phyloP scores from a whole-genome alignment of 495 filamentous ascomycete genomes.

The Hypoxylon crocopeplum region DNA sequence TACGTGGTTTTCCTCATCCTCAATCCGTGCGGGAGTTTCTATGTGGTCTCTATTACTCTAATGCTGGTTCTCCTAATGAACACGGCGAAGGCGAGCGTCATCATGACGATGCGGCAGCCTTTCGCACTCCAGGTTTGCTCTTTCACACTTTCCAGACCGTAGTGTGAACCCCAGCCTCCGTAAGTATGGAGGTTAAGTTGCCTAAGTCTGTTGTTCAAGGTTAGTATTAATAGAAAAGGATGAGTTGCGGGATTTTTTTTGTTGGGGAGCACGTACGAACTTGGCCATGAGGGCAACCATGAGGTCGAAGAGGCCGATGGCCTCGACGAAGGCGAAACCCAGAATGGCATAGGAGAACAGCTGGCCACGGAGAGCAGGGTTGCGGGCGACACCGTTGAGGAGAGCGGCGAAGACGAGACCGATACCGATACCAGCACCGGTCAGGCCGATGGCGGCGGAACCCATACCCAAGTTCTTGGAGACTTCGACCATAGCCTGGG shows the following conservation, averaged over 20 bases:
- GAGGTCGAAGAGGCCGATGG: constrained; percentile 91
- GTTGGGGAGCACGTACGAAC: constrained; percentile 57
- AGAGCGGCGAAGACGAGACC: constrained; percentile 89
- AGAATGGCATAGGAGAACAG: constrained; percentile 94
- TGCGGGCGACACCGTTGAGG: constrained; percentile 83
- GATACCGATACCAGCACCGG: constrained; percentile 92
- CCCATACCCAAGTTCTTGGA: constrained; percentile 89
- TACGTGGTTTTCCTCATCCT: constrained; percentile 19
- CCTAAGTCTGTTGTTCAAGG: constrained; percentile 34
- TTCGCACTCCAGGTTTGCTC: constrained; percentile 27
- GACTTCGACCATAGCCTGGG: constrained; percentile 83
- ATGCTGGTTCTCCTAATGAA: constrained; percentile 41
- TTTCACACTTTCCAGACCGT: constrained; percentile 33
- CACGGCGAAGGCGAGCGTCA: constrained; percentile 27
- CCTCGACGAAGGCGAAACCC: constrained; percentile 92
- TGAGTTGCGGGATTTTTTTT: constrained; percentile 9
- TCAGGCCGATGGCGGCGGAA: constrained; percentile 85
- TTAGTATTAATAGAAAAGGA: constrained; percentile 3
- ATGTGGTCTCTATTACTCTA: constrained; percentile 44
- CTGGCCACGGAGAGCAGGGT: constrained; percentile 87
- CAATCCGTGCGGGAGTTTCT: constrained; percentile 32
- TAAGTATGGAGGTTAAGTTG: constrained; percentile 40
- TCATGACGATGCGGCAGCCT: constrained; percentile 23
- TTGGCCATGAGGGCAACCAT: constrained; percentile 93
- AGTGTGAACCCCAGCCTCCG: constrained; percentile 38